A percentile compares a stretch with the other conserved stretches of the same genome.
Conservation (phyloP, 192 early-diverging fungal genomes). For the Paraglomus brasilianum region DNA sequence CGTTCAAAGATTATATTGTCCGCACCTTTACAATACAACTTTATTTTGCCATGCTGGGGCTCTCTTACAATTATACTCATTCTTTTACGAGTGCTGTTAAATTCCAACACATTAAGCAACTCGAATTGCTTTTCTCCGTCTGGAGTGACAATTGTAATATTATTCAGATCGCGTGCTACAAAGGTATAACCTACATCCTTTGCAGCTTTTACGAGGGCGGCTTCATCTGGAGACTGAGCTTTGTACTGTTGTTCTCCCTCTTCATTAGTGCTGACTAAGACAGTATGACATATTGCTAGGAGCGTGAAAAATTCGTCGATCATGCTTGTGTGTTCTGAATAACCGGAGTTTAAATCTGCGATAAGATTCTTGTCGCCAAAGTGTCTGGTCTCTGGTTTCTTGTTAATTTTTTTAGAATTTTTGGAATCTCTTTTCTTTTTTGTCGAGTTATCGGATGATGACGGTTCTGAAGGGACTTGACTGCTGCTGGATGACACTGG, state of each 20-base stretch:
- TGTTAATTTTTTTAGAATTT: not conserved
- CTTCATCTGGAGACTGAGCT: slow-evolving; percentile 68
- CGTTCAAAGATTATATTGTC: slow-evolving; percentile 76
- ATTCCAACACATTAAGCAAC: slow-evolving; percentile 70
- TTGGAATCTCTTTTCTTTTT: not conserved
- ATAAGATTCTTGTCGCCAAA: slow-evolving; percentile 33
- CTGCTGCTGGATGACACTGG: not conserved
- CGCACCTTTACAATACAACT: slow-evolving; percentile 68
- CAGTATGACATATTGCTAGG: slow-evolving; percentile 68
- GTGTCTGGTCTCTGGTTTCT: slow-evolving; percentile 22
- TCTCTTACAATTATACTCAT: slow-evolving; percentile 61
- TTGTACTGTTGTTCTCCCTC: slow-evolving; percentile 48
- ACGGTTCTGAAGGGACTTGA: not conserved
- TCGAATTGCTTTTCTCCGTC: slow-evolving; percentile 44
- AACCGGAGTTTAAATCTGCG: not conserved
- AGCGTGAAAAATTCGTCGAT: slow-evolving; percentile 52
- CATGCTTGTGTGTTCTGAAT: not conserved
- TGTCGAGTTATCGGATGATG: not conserved
- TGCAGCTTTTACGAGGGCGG: slow-evolving; percentile 61
- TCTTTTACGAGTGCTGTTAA: slow-evolving; percentile 68
- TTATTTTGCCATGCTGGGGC: slow-evolving; percentile 47
- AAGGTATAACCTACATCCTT: slow-evolving; percentile 57
- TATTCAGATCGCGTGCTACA: slow-evolving; percentile 55
- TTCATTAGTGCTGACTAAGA: slow-evolving; percentile 40
- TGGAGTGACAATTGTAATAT: slow-evolving; percentile 39